Percentiles rank a stretch among this genome's conserved stretches.
phyloP scores from a whole-genome alignment of 352 stramenopile species.

The Globisporangium recalcitrans region DNA sequence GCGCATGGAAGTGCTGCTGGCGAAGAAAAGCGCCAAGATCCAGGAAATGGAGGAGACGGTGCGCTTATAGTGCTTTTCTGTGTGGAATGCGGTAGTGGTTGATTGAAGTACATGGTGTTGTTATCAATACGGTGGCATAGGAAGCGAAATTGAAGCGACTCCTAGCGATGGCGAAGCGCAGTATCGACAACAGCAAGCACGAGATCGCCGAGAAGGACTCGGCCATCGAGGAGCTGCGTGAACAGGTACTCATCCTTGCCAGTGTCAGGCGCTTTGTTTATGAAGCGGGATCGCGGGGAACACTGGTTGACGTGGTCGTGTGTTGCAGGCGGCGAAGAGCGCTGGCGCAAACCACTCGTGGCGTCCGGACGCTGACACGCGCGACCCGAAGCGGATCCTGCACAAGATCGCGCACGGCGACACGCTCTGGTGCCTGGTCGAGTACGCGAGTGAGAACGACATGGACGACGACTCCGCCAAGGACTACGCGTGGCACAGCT shows the following conservation, averaged over 20 bases:
- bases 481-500: conserved; percentile 70
- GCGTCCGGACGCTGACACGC: conserved; percentile 40
- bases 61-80: not conserved
- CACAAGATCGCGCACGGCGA: conserved; percentile 58
- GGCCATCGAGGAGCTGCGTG: conserved; percentile 38
- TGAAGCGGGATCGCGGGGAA: not conserved
- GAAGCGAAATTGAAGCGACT: conserved; percentile 80
- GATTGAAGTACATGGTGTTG: too few relatives aligned
- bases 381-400: conserved; percentile 57
- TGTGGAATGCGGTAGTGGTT: too few relatives aligned
- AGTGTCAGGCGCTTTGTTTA: not conserved
- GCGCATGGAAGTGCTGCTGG: conserved; percentile 57
- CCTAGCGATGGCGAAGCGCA: conserved; percentile 83
- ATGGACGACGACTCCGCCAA: conserved; percentile 43
- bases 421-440: conserved; percentile 75
- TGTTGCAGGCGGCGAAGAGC: conserved; percentile 27
- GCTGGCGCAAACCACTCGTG: conserved; percentile 38
- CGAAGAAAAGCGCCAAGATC: conserved; percentile 66
- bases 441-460: conserved; percentile 71
- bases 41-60: conserved; percentile 79
- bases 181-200: conserved; percentile 87
- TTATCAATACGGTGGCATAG: conserved; percentile 29
- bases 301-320: not conserved
- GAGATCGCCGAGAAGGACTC: conserved; percentile 66
- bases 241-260: conserved; percentile 20